These are phyloP conservation scores for Thraustochytrium striatum DNA, from an alignment of 352 stramenopile species.

Conservation along the genomic window DNA sequence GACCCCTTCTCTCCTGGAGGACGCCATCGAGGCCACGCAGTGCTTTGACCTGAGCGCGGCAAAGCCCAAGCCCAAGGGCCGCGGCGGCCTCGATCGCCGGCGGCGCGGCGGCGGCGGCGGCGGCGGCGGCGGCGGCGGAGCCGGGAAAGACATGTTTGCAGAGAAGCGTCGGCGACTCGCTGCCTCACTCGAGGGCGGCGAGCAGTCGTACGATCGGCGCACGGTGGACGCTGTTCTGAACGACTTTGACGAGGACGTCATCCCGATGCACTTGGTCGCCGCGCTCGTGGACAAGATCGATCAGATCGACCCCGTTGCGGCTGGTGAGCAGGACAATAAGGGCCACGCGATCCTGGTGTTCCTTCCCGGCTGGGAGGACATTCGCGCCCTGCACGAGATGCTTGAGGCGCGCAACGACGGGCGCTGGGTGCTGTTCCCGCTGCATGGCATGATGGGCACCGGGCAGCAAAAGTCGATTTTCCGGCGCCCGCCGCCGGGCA, in stretches of 20 bases:
- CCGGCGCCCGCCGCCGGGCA: constrained; percentile 56
- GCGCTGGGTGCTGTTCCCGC: constrained; percentile 64
- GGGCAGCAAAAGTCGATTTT: constrained; percentile 90
- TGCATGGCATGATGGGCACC: constrained; percentile 87
- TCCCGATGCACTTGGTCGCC: constrained; percentile 18
- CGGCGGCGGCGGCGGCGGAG: neutral
- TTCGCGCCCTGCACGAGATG: constrained; percentile 43
- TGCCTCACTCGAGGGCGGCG: neutral
- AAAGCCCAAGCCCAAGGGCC: neutral
- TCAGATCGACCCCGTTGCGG: neutral
- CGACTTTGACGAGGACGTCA: constrained; percentile 39
- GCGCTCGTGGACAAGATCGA: constrained; percentile 27
- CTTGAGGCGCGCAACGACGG: constrained; percentile 59
- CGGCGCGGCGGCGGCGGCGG: too few relatives aligned
- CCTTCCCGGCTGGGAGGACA: constrained; percentile 61
- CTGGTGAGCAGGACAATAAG: constrained; percentile 50
- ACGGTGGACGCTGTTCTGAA: constrained; percentile 21
- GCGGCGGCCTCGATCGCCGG: neutral
- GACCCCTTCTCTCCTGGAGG: constrained; percentile 90
- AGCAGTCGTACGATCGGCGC: neutral
- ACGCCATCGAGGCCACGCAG: constrained; percentile 64
- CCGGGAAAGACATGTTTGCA: neutral
- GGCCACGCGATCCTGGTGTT: constrained; percentile 56
- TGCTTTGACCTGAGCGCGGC: constrained; percentile 27
- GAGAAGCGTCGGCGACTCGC: neutral